Evolutionary conservation across 192 early-diverging fungal genomes (phyloP).

Genomic region (Coemansia sp.): DNA sequence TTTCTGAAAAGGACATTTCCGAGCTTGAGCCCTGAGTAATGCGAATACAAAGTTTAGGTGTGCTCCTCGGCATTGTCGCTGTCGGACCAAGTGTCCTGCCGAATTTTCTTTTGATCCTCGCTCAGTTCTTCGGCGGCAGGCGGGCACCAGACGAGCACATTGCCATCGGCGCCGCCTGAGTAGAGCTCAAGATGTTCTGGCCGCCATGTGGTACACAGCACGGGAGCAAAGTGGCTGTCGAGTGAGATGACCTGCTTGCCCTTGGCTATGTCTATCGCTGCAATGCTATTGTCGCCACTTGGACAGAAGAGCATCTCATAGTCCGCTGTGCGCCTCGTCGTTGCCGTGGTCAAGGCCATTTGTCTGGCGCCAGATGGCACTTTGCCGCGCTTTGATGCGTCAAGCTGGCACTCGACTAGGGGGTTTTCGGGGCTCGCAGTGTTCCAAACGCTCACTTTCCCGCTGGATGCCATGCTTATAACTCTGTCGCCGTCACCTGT

Average conservation of each 20-base stretch:
- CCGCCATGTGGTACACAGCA: slow-evolving; percentile 61
- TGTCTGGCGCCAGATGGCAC: neutral
- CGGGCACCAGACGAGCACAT: slow-evolving; percentile 59
- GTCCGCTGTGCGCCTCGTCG: slow-evolving; percentile 5
- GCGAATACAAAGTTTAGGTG: neutral
- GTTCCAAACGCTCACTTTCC: slow-evolving; percentile 63
- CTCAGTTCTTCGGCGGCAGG: slow-evolving; percentile 31
- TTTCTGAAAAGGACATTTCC: slow-evolving; percentile 21
- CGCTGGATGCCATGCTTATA: slow-evolving; percentile 60
- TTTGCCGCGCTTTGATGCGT: neutral
- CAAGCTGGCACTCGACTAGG: neutral
- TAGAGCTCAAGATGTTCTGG: slow-evolving; percentile 59
- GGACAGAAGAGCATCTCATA: slow-evolving; percentile 59
- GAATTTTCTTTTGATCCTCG: slow-evolving; percentile 17
- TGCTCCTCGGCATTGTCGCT: neutral
- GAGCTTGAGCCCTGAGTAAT: neutral
- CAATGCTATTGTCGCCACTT: slow-evolving; percentile 53
- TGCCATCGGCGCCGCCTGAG: slow-evolving; percentile 58
- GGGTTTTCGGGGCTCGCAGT: slow-evolving; percentile 1
- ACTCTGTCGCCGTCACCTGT: slow-evolving; percentile 61
- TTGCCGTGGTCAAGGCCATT: slow-evolving; percentile 46
- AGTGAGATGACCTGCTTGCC: slow-evolving; percentile 59
- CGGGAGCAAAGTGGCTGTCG: slow-evolving; percentile 61
- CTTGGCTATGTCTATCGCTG: slow-evolving; percentile 58
- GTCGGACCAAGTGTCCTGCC: slow-evolving; percentile 38